Evolutionary conservation across 2,329 filamentous ascomycete species (phyloP).

Genomic region (Malbranchea zuffiana): DNA sequence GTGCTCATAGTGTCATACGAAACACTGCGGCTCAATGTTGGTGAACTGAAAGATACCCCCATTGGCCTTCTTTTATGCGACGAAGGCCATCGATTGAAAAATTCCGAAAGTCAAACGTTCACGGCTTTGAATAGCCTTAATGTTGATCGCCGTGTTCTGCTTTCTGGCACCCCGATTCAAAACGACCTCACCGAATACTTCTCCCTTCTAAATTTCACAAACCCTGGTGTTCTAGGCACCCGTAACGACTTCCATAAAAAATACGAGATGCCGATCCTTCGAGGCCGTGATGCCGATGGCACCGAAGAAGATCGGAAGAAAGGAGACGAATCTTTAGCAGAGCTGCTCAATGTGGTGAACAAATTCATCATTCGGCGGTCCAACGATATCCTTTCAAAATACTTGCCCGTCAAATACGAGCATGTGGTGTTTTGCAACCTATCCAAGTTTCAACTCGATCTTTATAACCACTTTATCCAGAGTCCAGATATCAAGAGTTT

Average conservation of each 20-base stretch:
- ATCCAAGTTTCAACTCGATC: constrained; percentile 77
- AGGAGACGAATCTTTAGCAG: constrained; percentile 70
- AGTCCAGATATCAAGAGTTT: constrained; percentile 90
- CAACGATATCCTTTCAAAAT: constrained; percentile 96
- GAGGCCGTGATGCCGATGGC: constrained; percentile 81
- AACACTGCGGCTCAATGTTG: constrained; percentile 79
- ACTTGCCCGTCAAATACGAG: constrained; percentile 95
- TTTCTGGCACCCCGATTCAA: constrained; percentile 94
- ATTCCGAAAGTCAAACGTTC: constrained; percentile 92
- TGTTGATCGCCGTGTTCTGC: constrained; percentile 80
- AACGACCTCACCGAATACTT: constrained; percentile 99
- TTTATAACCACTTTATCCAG: constrained; percentile 96
- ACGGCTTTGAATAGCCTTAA: constrained; percentile 81
- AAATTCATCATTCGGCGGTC: constrained; percentile 97
- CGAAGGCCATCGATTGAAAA: constrained; percentile 92
- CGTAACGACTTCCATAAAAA: constrained; percentile 85
- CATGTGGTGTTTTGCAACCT: constrained; percentile 97
- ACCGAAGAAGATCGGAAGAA: constrained; percentile 69
- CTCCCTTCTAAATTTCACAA: constrained; percentile 88
- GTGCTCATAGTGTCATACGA: constrained; percentile 98
- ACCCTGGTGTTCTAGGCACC: constrained; percentile 81
- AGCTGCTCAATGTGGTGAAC: constrained; percentile 78
- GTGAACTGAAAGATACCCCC: constrained; percentile 76
- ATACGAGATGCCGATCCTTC: constrained; percentile 84
- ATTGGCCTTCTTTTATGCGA: constrained; percentile 93